Evolutionary conservation across 192 early-diverging fungal species (phyloP).

Genomic region (Podila minutissima): DNA sequence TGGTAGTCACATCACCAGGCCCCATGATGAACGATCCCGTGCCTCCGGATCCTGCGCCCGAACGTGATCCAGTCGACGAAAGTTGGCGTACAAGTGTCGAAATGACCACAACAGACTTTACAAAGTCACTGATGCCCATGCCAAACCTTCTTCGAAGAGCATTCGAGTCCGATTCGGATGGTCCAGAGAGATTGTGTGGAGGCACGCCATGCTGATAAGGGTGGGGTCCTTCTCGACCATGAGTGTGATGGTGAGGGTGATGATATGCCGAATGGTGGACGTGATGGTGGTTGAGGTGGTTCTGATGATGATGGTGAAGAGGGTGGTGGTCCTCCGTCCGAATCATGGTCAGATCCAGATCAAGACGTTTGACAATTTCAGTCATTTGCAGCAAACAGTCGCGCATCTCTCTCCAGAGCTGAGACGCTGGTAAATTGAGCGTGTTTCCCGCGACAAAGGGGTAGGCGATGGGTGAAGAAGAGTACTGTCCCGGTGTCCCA

Average conservation of each 20-base stretch:
- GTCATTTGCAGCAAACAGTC: constrained; percentile 49
- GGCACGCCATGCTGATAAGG: constrained; percentile 8
- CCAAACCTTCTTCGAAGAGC: constrained; percentile 34
- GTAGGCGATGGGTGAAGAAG: constrained; percentile 1
- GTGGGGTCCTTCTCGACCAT: background rate
- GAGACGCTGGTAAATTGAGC: constrained; percentile 5
- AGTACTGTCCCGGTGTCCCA: background rate
- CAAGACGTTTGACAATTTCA: constrained; percentile 42
- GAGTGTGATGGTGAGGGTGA: constrained; percentile 22
- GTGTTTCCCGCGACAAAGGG: background rate
- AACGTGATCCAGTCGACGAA: constrained; percentile 5
- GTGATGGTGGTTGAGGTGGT: background rate
- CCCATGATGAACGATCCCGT: background rate
- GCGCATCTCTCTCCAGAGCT: constrained; percentile 40
- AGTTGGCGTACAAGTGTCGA: constrained; percentile 39
- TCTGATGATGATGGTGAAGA: constrained; percentile 4
- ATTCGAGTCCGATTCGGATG: constrained; percentile 13
- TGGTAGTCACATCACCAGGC: background rate
- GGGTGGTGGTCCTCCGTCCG: constrained; percentile 26
- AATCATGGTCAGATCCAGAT: constrained; percentile 43
- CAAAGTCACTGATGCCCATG: constrained; percentile 44
- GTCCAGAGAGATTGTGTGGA: background rate
- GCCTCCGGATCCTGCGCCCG: background rate
- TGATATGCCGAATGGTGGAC: constrained; percentile 7
- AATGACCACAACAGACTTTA: constrained; percentile 40